Percentiles rank a stretch among this genome's conserved stretches.
These are phyloP conservation scores for Dujonia santamariae DNA, from an alignment of 1,139 yeast species.

Conservation along the genomic window DNA sequence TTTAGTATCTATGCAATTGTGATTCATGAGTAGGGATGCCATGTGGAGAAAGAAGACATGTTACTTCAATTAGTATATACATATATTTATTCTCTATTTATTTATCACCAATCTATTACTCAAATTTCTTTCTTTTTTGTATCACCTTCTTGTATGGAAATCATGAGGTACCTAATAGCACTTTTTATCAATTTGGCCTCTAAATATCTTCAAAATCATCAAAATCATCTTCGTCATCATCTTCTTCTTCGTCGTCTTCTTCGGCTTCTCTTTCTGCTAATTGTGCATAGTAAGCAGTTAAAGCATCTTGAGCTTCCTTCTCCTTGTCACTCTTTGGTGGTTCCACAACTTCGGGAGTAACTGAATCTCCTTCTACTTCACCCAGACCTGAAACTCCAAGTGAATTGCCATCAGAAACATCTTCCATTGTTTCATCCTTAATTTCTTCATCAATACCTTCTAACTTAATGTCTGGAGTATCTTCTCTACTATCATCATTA, in stretches of 20 bases:
- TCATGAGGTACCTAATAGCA: background rate
- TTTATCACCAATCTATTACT: too few species aligned
- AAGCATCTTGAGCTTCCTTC: slow-evolving; percentile 69
- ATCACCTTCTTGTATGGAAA: background rate
- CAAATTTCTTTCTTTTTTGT: background rate
- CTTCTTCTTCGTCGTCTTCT: slow-evolving; percentile 62
- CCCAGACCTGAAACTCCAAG: slow-evolving; percentile 9
- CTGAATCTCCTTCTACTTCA: too few species aligned
- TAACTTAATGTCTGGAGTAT: slow-evolving; percentile 2
- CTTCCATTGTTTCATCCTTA: slow-evolving; percentile 9
- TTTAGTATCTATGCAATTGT: too few species aligned
- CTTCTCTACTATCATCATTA: slow-evolving; percentile 18
- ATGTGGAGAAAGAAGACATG: too few species aligned
- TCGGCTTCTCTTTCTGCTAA: slow-evolving; percentile 62
- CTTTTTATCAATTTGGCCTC: slow-evolving; percentile 11
- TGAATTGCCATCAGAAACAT: slow-evolving; percentile 9
- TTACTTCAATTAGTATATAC: too few species aligned
- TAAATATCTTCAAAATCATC: slow-evolving; percentile 49
- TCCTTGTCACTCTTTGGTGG: slow-evolving; percentile 33
- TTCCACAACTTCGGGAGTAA: slow-evolving; percentile 9
- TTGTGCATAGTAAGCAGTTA: slow-evolving; percentile 76
- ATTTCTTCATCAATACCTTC: slow-evolving; percentile 9
- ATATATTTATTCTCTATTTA: too few species aligned
- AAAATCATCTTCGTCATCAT: slow-evolving; percentile 42
- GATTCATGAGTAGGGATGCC: too few species aligned